Evolutionary conservation across 2,329 filamentous ascomycete species (phyloP).

Genomic region (Fonsecaea erecta): DNA sequence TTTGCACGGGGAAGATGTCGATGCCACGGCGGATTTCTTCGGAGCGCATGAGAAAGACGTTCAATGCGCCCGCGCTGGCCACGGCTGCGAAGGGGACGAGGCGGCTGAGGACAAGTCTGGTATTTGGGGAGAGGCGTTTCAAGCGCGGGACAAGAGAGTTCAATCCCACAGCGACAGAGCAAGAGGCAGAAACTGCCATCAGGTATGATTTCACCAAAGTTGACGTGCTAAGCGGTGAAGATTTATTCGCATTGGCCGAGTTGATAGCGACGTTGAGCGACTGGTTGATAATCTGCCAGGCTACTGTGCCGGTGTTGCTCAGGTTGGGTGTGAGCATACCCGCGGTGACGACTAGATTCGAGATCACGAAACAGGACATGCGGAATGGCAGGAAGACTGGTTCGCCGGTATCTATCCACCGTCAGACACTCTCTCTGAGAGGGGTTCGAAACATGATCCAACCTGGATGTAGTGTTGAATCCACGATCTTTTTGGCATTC

Average conservation of each 20-base stretch:
- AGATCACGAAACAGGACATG: slow-evolving; percentile 94
- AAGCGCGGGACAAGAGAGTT: slow-evolving; percentile 88
- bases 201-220: slow-evolving; percentile 88
- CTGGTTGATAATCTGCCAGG: slow-evolving; percentile 96
- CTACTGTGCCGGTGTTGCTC: slow-evolving; percentile 75
- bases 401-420: slow-evolving; percentile 76
- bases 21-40: slow-evolving; percentile 95
- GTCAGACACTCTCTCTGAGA: neutral
- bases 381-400: slow-evolving; percentile 93
- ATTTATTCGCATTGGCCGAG: slow-evolving; percentile 95
- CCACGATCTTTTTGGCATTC: slow-evolving; percentile 95
- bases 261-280: slow-evolving; percentile 98
- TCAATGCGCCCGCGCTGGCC: slow-evolving; percentile 85
- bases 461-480: slow-evolving; percentile 95
- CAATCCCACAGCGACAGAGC: slow-evolving; percentile 88
- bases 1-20: slow-evolving; percentile 83
- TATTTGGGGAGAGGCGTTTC: slow-evolving; percentile 73
- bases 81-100: slow-evolving; percentile 96
- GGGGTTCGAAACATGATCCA: slow-evolving; percentile 41
- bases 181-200: slow-evolving; percentile 89
- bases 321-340: slow-evolving; percentile 85
- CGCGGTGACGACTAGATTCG: slow-evolving; percentile 90
- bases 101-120: slow-evolving; percentile 76
- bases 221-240: slow-evolving; percentile 78
- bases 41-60: slow-evolving; percentile 96